Percentiles rank a stretch among this genome's conserved stretches.
Conservation (phyloP, 495 filamentous ascomycete genomes). For the Trichoderma orchidacearum region DNA sequence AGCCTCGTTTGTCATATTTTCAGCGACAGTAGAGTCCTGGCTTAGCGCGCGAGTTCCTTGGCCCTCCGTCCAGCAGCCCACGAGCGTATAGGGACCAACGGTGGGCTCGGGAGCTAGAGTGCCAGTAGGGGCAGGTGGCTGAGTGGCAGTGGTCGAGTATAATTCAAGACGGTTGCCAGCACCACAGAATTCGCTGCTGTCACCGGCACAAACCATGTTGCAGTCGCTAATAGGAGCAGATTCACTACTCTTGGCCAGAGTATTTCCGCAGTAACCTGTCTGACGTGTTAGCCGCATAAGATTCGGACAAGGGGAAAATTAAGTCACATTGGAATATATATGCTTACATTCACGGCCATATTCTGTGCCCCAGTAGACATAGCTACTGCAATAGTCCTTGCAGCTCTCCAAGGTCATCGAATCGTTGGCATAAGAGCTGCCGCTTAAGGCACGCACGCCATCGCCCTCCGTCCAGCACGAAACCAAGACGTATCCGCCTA, state of each 20-base stretch:
- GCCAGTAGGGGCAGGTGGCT: conserved; percentile 15
- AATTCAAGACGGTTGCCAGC: conserved; percentile 29
- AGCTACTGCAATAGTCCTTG: conserved; percentile 30
- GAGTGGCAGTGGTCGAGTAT: conserved; percentile 28
- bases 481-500: conserved; percentile 27
- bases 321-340: neutral
- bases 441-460: conserved; percentile 23
- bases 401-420: conserved; percentile 36
- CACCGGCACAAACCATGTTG: conserved; percentile 35
- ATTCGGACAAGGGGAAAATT: neutral
- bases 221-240: conserved; percentile 28
- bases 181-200: conserved; percentile 28
- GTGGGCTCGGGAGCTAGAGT: conserved; percentile 20
- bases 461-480: conserved; percentile 34
- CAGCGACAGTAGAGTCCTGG: conserved; percentile 6
- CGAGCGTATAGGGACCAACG: conserved; percentile 20
- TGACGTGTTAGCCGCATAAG: conserved; percentile 1
- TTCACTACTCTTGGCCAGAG: conserved; percentile 22
- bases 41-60: conserved; percentile 15
- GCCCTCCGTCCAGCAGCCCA: conserved; percentile 33
- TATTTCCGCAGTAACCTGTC: conserved; percentile 35
- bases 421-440: conserved; percentile 26
- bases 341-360: conserved; percentile 34
- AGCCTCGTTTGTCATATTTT: conserved; percentile 25
- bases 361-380: conserved; percentile 32